Evolutionary conservation across 2,329 filamentous ascomycete genomes (phyloP).

Genomic region (Aureobasidium zeae): DNA sequence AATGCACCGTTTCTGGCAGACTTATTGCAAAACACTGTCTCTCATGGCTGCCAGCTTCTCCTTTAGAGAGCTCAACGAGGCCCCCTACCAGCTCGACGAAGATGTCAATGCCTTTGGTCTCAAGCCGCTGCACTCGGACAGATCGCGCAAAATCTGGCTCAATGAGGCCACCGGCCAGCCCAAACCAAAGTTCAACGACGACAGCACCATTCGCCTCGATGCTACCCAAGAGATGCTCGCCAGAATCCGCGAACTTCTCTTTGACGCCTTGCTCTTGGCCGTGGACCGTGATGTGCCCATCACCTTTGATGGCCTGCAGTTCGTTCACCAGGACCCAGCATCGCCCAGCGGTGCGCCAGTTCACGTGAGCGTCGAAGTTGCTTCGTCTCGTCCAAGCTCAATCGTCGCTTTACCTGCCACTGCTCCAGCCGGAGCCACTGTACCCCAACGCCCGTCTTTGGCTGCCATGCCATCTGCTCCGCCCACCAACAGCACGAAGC

Average conservation of each 20-base stretch:
- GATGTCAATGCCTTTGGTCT: conserved; percentile 60
- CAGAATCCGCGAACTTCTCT: conserved; percentile 41
- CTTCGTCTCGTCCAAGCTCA: not conserved
- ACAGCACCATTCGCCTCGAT: conserved; percentile 43
- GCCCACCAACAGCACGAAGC: conserved; percentile 10
- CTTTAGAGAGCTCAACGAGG: conserved; percentile 44
- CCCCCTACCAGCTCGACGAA: conserved; percentile 58
- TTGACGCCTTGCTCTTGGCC: conserved; percentile 51
- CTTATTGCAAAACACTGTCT: conserved; percentile 43
- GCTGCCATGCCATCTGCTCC: not conserved
- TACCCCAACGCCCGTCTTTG: not conserved
- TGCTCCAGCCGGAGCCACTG: not conserved
- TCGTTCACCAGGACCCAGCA: conserved; percentile 32
- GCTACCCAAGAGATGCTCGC: conserved; percentile 58
- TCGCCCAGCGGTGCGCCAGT: not conserved
- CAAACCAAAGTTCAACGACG: conserved; percentile 47
- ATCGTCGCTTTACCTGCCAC: not conserved
- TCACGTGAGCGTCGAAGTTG: not conserved
- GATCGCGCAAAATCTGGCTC: conserved; percentile 45
- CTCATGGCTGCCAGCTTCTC: conserved; percentile 54
- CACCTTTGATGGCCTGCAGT: conserved; percentile 20
- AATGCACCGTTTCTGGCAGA: conserved; percentile 55
- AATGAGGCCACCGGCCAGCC: conserved; percentile 32
- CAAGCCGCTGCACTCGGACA: conserved; percentile 46
- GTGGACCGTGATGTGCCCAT: conserved; percentile 17